Evolutionary conservation across 352 stramenopile genomes (phyloP), one percentile per base, ranked within the genome.

Genomic region (Phytophthora idaei): DNA sequence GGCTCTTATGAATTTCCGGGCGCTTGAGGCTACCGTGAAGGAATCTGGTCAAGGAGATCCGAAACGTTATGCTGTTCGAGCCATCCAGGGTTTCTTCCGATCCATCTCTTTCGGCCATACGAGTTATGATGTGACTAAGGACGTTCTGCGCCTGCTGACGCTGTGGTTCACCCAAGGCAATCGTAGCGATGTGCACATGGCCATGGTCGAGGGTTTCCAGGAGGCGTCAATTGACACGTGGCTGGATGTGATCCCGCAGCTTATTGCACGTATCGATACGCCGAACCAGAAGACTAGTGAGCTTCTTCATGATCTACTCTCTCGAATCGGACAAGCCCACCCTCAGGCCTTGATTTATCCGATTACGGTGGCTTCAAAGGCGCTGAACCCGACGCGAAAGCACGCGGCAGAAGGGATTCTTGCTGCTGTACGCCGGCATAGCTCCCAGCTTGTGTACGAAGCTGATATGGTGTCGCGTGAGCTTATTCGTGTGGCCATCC

Each of bases 291-390:
- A 87, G 57, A 96, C 91, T 61, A 92, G 91, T 60, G 79, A 90
- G 29, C 69, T 94, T 8, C 73, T 96, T 17, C 84, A 96, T 49
- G 81, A 93, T 29, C 52, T 94, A 34, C 83, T 99, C n/a, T 95
- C 97, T 70, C 88, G 91, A 21, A 92, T 99, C 46, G 86, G 97
- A 29, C 86, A 97, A 51, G 93, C 93, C 32, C 97, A 99, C 61
- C 97, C 98, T 31, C 98, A 99, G 76, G 98, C 98, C 29, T 85
- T 99, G 14, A 99, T 99, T 72, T 99, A 99, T 71, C 97, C 98
- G 21, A 93, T 99, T 61, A 98, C 97, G 0, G 97, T 99, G 2
- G 90, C 98, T 1, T 87, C 97, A 1, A 99, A 99, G 71, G 98
- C 94, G 29, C 80, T 97, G 31, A 97, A 97, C 32, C 74, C 80